These are phyloP conservation scores for Gracilaria domingensis DNA, from an alignment of 23 red algal species.

Conservation along the genomic window DNA sequence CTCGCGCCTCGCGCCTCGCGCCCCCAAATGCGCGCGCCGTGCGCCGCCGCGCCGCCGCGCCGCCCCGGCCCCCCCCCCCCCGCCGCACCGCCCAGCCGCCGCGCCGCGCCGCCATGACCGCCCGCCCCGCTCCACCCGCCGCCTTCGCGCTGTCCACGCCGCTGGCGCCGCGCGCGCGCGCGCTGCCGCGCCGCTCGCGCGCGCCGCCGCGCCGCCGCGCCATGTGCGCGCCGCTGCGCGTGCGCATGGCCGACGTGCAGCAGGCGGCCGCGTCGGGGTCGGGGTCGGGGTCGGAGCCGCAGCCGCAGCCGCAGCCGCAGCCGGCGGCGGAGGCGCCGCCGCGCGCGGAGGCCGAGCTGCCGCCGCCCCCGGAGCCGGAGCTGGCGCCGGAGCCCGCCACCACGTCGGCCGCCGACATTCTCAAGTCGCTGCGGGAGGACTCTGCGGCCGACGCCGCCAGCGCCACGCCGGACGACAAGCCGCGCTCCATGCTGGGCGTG, in stretches of 20 bases:
- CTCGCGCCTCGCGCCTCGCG: background rate
- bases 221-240: background rate
- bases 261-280: background rate
- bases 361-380: background rate
- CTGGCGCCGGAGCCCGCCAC: background rate
- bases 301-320: too few relatives aligned
- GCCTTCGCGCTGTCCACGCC: constrained; percentile 36
- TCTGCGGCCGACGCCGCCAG: constrained; percentile 33
- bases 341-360: background rate
- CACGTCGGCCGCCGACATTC: constrained; percentile 67
- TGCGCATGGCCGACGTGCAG: background rate
- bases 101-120: background rate
- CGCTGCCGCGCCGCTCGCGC: background rate
- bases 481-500: constrained; percentile 73
- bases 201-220: background rate
- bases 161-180: background rate
- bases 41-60: too few relatives aligned
- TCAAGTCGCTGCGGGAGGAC: constrained; percentile 58
- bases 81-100: background rate
- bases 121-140: background rate
- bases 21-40: too few relatives aligned
- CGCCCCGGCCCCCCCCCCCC: background rate
- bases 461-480: background rate
- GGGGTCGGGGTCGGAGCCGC: too few relatives aligned
- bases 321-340: too few relatives aligned